Evolutionary conservation across 1,284 basidiomycete species (phyloP).

Genomic region (Fomes fomentarius): DNA sequence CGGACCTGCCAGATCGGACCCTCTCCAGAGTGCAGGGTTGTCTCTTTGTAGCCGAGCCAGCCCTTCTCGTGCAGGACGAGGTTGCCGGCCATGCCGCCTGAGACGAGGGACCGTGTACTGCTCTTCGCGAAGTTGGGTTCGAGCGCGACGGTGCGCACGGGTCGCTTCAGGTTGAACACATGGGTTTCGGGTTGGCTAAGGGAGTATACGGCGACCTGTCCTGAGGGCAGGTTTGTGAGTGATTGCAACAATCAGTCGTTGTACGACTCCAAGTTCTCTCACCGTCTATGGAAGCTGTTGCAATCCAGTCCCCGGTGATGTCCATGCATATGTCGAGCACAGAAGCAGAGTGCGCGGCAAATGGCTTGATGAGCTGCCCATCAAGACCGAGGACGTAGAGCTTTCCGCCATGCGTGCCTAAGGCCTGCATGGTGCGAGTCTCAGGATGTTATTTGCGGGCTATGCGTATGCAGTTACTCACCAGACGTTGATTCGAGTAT

Average conservation of each 20-base stretch:
- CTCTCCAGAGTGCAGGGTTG: constrained; percentile 84
- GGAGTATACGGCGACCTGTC: constrained; percentile 90
- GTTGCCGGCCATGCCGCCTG: constrained; percentile 91
- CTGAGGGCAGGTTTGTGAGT: constrained; percentile 40
- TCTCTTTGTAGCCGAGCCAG: constrained; percentile 96
- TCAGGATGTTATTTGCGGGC: too few species aligned
- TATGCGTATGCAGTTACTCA: too few species aligned
- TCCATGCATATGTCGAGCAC: constrained; percentile 89
- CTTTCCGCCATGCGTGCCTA: constrained; percentile 92
- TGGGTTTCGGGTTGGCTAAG: constrained; percentile 84
- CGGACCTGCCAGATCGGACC: constrained; percentile 93
- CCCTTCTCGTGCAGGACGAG: constrained; percentile 92
- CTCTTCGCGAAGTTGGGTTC: constrained; percentile 91
- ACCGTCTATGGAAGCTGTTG: constrained; percentile 95
- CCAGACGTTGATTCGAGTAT: constrained; percentile 78
- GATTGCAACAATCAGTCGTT: background rate
- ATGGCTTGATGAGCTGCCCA: constrained; percentile 88
- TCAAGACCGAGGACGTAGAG: constrained; percentile 85
- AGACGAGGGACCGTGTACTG: constrained; percentile 85
- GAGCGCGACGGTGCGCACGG: constrained; percentile 88
- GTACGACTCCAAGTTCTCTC: constrained; percentile 30
- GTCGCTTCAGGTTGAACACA: constrained; percentile 90
- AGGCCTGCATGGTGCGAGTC: constrained; percentile 69
- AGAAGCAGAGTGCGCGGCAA: constrained; percentile 90
- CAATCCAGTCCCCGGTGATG: constrained; percentile 86